Conservation (phyloP, 1,139 yeast species). For the Debaryomycetaceae sp. region DNA sequence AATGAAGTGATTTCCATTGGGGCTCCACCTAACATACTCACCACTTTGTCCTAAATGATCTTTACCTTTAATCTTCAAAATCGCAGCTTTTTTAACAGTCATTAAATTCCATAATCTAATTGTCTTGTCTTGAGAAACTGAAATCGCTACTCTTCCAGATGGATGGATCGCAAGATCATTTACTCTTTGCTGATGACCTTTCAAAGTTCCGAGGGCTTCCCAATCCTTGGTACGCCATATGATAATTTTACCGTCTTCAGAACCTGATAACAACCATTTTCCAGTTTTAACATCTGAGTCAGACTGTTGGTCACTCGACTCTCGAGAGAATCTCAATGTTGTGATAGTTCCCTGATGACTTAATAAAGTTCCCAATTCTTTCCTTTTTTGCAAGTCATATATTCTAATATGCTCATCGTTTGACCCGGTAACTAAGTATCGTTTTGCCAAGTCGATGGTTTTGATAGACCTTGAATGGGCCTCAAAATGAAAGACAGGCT, state of each 20-base stretch:
- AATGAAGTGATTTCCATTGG: constrained; percentile 62
- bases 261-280: constrained; percentile 87
- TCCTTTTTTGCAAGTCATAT: constrained; percentile 89
- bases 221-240: constrained; percentile 97
- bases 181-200: constrained; percentile 77
- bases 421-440: constrained; percentile 90
- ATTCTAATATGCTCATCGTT: constrained; percentile 95
- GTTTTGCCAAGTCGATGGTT: constrained; percentile 74
- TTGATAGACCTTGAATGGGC: constrained; percentile 90
- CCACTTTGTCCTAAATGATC: constrained; percentile 64
- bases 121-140: constrained; percentile 82
- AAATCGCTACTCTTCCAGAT: constrained; percentile 85
- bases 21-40: constrained; percentile 63
- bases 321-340: constrained; percentile 64
- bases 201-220: constrained; percentile 86
- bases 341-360: constrained; percentile 92
- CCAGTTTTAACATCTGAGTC: constrained; percentile 43
- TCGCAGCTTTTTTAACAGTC: constrained; percentile 96
- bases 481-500: constrained; percentile 92
- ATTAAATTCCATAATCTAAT: constrained; percentile 90
- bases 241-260: constrained; percentile 86
- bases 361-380: constrained; percentile 85
- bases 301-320: constrained; percentile 19
- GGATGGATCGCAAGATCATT: constrained; percentile 90
- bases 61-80: constrained; percentile 67